Evolutionary conservation across 495 filamentous ascomycete species (phyloP).

Genomic region (Talaromyces proteolyticus): DNA sequence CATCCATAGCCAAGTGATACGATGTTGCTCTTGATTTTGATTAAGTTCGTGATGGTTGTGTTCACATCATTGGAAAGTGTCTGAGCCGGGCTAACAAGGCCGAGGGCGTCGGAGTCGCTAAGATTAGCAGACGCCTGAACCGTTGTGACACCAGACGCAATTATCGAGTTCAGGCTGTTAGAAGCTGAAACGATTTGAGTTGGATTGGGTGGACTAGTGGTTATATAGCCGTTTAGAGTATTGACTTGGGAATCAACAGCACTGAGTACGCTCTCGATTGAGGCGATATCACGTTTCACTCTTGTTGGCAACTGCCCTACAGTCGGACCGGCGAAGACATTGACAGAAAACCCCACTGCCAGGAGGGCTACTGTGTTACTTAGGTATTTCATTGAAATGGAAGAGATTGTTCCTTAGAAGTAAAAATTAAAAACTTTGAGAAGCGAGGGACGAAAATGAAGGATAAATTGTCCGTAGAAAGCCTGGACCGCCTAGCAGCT

Average conservation of each 20-base stretch:
- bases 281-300: constrained; percentile 1
- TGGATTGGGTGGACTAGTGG: not conserved
- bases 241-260: not conserved
- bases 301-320: no score
- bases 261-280: constrained; percentile 3
- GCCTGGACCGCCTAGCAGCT: no score
- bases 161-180: not conserved
- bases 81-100: not conserved
- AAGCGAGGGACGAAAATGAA: no score
- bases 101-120: not conserved
- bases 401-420: no score
- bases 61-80: not conserved
- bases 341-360: no score
- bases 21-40: not conserved
- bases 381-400: no score
- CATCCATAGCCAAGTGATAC: not conserved
- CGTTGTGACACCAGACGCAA: not conserved
- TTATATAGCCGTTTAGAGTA: not conserved
- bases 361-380: no score
- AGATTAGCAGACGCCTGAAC: constrained; percentile 1
- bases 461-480: no score
- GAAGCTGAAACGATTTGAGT: not conserved
- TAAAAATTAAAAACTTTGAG: no score
- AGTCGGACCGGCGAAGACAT: no score
- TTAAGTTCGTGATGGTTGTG: constrained; percentile 1